Evolutionary conservation across 805 yeast species (phyloP), one percentile per base, ranked within the genome.

Genomic region (Monosporozyma unispora): DNA sequence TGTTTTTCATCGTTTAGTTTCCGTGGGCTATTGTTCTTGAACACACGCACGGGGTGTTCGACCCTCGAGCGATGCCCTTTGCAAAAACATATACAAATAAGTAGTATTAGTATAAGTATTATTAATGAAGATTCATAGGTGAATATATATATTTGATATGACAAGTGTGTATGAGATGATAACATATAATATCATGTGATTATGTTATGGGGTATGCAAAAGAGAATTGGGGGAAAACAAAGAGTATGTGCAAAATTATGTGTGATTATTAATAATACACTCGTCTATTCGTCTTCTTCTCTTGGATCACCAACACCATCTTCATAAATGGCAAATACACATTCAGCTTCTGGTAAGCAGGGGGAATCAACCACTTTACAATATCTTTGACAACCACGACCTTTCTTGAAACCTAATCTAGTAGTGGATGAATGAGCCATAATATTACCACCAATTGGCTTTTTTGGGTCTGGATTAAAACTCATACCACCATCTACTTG

Each of bases 361-460:
- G 99, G 99, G 52, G 96, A 87, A 66, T 93, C 99, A 58, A 87
- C 89, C 44, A 93, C 86, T 67, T 88, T 89, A 71, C 98, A 93
- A 23, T 87, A 82, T 74, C 99, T 83, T 62, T 87, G 90, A 57
- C 88, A 95, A 16, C 85, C 97, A 60, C 83, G 80, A 48, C 96
- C 96, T 70, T 93, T 93, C 62, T 84, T 85, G 66, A 93, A 82
- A 49, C 86, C 84, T 51, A 93, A 75, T 61, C 99, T 78, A 2
- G 99, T 93, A 5, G 98, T 91, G 2, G 97, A 89, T 18, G 96
- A 82, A 67, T 93, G 99, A 0, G 98, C 99, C 66, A 93, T 84
- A 58, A 93, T 93, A 63, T 93, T 91, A 59, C 99, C 99, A 53
- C 99, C 99, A 57, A 93, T 91, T 16, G 99, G 99, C 67, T 93